Evolutionary conservation across 1,284 basidiomycete genomes (phyloP).

Genomic region (Schizopora paradoxa): DNA sequence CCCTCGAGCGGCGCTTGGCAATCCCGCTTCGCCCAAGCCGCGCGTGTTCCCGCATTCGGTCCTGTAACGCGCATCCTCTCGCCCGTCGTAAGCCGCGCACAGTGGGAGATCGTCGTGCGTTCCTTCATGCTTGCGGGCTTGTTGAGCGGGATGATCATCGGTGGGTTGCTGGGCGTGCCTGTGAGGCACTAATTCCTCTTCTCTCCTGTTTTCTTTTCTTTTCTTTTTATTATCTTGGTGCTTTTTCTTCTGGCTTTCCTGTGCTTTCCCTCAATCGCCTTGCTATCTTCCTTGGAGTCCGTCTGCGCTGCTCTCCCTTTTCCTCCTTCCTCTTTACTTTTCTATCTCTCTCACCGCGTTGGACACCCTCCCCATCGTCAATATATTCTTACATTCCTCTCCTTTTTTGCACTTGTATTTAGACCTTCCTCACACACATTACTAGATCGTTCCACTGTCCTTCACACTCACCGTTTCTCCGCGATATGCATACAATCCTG

Average conservation of each 20-base stretch:
- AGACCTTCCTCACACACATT: too few relatives aligned
- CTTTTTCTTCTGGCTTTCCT: too few relatives aligned
- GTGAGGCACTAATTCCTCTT: not conserved
- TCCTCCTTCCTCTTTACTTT: not conserved
- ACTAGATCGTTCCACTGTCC: too few relatives aligned
- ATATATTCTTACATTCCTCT: too few relatives aligned
- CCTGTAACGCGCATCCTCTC: conserved; percentile 65
- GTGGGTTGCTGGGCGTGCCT: conserved; percentile 12
- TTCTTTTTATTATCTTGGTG: not conserved
- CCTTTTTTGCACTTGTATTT: too few relatives aligned
- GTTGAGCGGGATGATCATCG: conserved; percentile 23
- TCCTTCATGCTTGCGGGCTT: conserved; percentile 33
- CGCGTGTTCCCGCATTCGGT: conserved; percentile 63
- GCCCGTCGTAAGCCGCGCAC: conserved; percentile 65
- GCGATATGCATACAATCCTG: too few relatives aligned
- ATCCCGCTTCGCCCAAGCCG: conserved; percentile 42
- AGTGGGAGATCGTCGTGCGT: conserved; percentile 65
- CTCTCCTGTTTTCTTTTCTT: not conserved
- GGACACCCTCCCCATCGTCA: too few relatives aligned
- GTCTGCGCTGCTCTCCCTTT: not conserved
- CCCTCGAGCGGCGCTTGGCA: conserved; percentile 14
- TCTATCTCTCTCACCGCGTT: not conserved
- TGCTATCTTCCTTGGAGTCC: not conserved
- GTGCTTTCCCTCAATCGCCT: not conserved
- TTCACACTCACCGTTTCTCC: not conserved